Evolutionary conservation across 495 filamentous ascomycete genomes (phyloP), one percentile per base, ranked within the genome.

Genomic region (Daldinia loculata): DNA sequence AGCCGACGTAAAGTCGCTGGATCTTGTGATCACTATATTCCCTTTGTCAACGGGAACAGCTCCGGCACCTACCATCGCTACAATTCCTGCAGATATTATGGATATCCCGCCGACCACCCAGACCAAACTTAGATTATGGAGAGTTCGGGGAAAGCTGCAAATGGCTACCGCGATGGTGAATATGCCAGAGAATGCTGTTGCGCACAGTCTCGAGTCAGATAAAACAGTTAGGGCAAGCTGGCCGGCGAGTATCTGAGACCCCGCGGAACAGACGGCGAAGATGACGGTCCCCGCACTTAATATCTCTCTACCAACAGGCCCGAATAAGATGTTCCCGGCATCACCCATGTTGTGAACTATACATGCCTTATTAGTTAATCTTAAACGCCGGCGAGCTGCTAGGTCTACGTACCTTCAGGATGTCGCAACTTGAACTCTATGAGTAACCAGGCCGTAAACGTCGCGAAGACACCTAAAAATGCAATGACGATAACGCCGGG

Each of bases 241-340:
- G 63, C 90, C 91, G 0, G 86, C 86, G 6, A 91, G 80, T 14
- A 93, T 81, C 60, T 92, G 90, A 15, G 87, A 87, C 4, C 84
- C 89, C 82, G 91, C 91, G 63, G 90, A 83, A 78, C 91, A 92
- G 17, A 93, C 76, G 32, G 91, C 82, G 75, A 92, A 89, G 32
- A 91, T 75, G 51, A 88, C 81, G 69, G 87, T 86, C 3, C 80
- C 85, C 17, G 79, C 77, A 4, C 85, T 87, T 56, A 89, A 78
- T 19, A 92, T 74, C 61, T 90, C 87, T 27, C 87, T 84, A 0
- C 89, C 89, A 30, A 87, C 67, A 0, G 76, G 72, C 0, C 89
- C 88, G 63, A 86, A 80, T 6, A 91, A 76, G 38, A 92, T 81
- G 24, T 85, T 76, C 4, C 88, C 87, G 1, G 86, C 89, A 67